These are phyloP conservation scores for Senna siamea DNA, from an alignment of 306 rosid species.

Conservation along the genomic window DNA sequence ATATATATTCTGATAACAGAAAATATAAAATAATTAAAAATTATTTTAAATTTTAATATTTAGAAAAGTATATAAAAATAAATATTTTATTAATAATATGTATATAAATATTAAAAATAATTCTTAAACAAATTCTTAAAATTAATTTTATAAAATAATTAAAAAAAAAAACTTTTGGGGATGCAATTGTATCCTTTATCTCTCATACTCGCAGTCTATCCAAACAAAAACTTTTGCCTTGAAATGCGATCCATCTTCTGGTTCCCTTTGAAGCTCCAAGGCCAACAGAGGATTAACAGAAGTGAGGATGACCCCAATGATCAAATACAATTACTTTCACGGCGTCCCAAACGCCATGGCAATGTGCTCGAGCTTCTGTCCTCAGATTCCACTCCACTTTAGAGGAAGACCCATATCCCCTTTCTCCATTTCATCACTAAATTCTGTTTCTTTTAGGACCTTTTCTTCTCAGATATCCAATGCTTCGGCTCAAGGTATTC, in stretches of 20 bases:
- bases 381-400: slow-evolving; percentile 50
- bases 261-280: slow-evolving; percentile 3
- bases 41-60: no score
- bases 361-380: slow-evolving; percentile 63
- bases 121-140: no score
- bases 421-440: slow-evolving; percentile 34
- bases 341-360: slow-evolving; percentile 60
- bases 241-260: slow-evolving; percentile 41
- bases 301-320: slow-evolving; percentile 36
- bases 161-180: no score
- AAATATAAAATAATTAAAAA: no score
- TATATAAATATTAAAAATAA: no score
- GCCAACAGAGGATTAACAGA: neutral
- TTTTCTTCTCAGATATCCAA: slow-evolving; percentile 54
- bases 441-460: slow-evolving; percentile 42
- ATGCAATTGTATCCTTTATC: no score
- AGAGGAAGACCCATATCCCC: slow-evolving; percentile 40
- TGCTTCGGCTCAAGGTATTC: slow-evolving; percentile 50
- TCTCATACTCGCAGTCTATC: slow-evolving; percentile 30
- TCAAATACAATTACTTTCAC: slow-evolving; percentile 42
- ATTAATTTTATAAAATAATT: no score
- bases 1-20: no score
- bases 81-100: no score
- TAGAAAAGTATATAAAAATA: no score
- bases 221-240: slow-evolving; percentile 31